Evolutionary conservation across 768 basidiomycete genomes (phyloP).

Genomic region (Russula foetens): DNA sequence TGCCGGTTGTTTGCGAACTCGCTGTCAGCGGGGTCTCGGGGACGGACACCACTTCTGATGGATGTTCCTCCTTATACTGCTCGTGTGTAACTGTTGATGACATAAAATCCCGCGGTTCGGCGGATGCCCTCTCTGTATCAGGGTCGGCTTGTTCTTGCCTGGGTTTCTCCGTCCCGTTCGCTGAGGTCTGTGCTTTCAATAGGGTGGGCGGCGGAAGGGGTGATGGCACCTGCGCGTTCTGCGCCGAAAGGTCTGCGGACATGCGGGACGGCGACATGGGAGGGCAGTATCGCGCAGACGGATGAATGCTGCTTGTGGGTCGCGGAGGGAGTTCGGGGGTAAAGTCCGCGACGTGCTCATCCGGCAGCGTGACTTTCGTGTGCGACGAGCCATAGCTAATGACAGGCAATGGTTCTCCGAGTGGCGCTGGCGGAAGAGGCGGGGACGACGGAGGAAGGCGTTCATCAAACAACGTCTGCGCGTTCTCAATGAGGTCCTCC

Average conservation of each 20-base stretch:
- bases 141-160: background rate
- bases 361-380: constrained; percentile 46
- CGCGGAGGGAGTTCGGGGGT: constrained; percentile 60
- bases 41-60: background rate
- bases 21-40: constrained; percentile 10
- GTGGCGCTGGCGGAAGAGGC: constrained; percentile 65
- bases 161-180: background rate
- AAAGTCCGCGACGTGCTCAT: constrained; percentile 49
- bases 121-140: background rate
- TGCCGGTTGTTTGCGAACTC: background rate
- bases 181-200: background rate
- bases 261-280: constrained; percentile 5
- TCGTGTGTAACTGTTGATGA: background rate
- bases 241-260: background rate
- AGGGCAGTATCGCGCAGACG: constrained; percentile 42
- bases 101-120: background rate
- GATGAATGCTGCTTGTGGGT: constrained; percentile 70
- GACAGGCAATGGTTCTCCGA: constrained; percentile 49
- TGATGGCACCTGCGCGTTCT: background rate
- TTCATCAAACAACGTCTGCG: constrained; percentile 61
- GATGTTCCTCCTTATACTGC: background rate
- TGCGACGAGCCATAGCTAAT: constrained; percentile 64
- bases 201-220: background rate
- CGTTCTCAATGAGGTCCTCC: constrained; percentile 77
- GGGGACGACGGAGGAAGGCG: constrained; percentile 39